A percentile compares a stretch with the other conserved stretches of the same genome.
phyloP scores from a whole-genome alignment of 768 basidiomycete genomes.

The Solioccasus polychromus region DNA sequence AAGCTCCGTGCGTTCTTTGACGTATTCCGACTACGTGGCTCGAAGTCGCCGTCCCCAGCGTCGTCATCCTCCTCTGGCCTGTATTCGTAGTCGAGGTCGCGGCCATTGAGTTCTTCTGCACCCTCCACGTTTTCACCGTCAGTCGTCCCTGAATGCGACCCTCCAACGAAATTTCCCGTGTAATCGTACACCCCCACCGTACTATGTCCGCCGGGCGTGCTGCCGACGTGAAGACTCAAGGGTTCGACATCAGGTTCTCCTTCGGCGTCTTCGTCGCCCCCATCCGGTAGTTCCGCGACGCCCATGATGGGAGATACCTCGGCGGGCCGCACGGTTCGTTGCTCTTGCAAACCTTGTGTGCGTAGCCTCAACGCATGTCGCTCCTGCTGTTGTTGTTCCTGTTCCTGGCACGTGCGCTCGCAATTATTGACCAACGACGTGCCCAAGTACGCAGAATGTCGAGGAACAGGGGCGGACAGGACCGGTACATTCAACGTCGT shows the following conservation, averaged over 20 bases:
- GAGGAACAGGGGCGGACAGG: conserved; percentile 32
- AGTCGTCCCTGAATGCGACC: conserved; percentile 22
- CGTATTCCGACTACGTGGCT: conserved; percentile 30
- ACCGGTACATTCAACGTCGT: conserved; percentile 21
- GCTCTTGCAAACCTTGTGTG: conserved; percentile 33
- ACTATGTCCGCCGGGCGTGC: conserved; percentile 24
- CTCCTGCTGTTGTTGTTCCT: conserved; percentile 34
- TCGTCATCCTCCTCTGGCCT: conserved; percentile 30
- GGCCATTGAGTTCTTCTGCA: conserved; percentile 19
- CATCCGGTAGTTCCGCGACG: conserved; percentile 28
- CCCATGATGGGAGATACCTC: conserved; percentile 32
- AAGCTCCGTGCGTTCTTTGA: conserved; percentile 37
- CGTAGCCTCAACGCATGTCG: conserved; percentile 28
- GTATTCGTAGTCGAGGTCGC: conserved; percentile 31
- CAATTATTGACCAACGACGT: conserved; percentile 30
- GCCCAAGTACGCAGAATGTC: conserved; percentile 32
- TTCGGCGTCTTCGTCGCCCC: conserved; percentile 36
- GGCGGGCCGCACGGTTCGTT: conserved; percentile 32
- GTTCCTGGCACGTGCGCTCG: conserved; percentile 39
- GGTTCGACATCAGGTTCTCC: conserved; percentile 31
- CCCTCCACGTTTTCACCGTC: conserved; percentile 28
- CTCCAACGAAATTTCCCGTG: conserved; percentile 14
- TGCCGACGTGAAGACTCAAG: conserved; percentile 23
- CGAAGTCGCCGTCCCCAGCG: conserved; percentile 34
- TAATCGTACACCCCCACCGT: conserved; percentile 27